These are phyloP conservation scores for Ophiosphaerella korrae DNA, from an alignment of 2,329 filamentous ascomycete species.

Conservation along the genomic window DNA sequence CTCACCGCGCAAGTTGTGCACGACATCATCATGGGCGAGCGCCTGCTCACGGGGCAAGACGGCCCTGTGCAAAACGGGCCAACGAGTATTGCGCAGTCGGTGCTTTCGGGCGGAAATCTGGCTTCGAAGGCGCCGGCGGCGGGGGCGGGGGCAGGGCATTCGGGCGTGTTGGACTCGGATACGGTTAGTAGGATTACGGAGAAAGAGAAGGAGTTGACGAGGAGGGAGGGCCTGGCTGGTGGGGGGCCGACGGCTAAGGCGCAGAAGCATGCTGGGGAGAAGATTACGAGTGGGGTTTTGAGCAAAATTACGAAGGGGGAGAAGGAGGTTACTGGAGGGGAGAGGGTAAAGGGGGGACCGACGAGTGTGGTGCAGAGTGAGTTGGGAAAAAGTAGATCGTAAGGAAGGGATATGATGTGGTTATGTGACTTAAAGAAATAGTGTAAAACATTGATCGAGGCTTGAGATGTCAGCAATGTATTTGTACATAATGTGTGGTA, in stretches of 20 bases:
- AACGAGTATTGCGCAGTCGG: slow-evolving; percentile 45
- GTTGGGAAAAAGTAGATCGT: slow-evolving; percentile 33
- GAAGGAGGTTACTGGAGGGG: slow-evolving; percentile 40
- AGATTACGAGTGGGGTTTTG: slow-evolving; percentile 36
- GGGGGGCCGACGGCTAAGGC: slow-evolving; percentile 37
- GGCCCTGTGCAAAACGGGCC: slow-evolving; percentile 45
- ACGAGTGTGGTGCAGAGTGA: slow-evolving; percentile 41
- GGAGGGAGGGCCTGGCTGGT: slow-evolving; percentile 20
- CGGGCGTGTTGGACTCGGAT: slow-evolving; percentile 30
- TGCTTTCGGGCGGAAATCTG: slow-evolving; percentile 2
- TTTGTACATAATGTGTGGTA: too few species aligned
- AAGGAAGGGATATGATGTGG: not conserved
- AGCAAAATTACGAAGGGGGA: slow-evolving; percentile 41
- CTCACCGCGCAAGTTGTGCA: slow-evolving; percentile 45
- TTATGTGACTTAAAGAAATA: not conserved
- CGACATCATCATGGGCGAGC: slow-evolving; percentile 52
- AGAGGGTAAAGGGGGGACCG: slow-evolving; percentile 38
- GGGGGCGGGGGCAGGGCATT: slow-evolving; percentile 9
- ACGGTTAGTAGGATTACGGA: slow-evolving; percentile 37
- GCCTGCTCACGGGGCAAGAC: slow-evolving; percentile 45
- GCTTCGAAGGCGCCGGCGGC: slow-evolving; percentile 3
- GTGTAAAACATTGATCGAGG: not conserved
- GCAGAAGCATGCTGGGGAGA: slow-evolving; percentile 35
- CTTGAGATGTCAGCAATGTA: not conserved
- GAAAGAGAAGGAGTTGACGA: slow-evolving; percentile 37